Evolutionary conservation across 2,329 filamentous ascomycete species (phyloP).

Genomic region (Tolypocladium nubicola): DNA sequence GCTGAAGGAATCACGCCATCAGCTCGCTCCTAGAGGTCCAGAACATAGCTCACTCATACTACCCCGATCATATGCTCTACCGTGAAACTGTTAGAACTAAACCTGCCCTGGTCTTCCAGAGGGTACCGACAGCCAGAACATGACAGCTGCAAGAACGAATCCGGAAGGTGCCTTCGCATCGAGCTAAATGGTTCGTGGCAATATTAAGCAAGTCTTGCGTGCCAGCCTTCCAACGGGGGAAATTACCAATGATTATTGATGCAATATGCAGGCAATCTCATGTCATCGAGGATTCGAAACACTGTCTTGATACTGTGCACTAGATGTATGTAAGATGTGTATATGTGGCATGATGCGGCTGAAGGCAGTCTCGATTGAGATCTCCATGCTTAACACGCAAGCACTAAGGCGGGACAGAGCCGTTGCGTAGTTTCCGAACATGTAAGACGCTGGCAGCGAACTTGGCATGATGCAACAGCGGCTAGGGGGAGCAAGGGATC

Average conservation of each 20-base stretch:
- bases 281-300: background rate
- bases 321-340: background rate
- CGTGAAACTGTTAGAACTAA: too few relatives aligned
- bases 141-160: background rate
- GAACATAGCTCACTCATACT: background rate
- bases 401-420: background rate
- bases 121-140: background rate
- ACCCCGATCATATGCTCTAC: background rate
- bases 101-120: background rate
- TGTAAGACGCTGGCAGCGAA: background rate
- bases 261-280: background rate
- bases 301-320: background rate
- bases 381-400: background rate
- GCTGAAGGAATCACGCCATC: background rate
- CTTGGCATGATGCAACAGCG: background rate
- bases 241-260: background rate
- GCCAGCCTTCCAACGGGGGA: background rate
- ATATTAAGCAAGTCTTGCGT: background rate
- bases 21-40: background rate
- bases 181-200: background rate
- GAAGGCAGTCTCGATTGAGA: background rate
- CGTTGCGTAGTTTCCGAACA: background rate
- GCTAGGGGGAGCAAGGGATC: background rate
- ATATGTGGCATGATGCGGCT: background rate
- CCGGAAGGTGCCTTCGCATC: background rate